Base-by-base conservation (phyloP, 768 basidiomycete species). In the Kwoniella newhampshirensis region DNA sequence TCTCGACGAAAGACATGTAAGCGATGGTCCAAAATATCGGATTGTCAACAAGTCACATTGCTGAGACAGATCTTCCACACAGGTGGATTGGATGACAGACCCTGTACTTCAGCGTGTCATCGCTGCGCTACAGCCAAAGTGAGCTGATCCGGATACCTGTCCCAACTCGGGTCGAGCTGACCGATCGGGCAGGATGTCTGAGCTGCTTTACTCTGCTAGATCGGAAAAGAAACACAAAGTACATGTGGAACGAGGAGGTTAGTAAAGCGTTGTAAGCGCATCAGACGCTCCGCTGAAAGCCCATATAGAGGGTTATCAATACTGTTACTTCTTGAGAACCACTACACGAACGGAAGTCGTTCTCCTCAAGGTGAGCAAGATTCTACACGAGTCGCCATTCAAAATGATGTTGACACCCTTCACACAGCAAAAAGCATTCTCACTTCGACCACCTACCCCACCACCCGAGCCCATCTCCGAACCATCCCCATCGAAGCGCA, bases 321-420 rank as follows among this genome's bases (percentile, higher is more conserved):
- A 90, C 73, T 90, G 87, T 45, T 94, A 90, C 73, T 94, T 92
- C 77, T 80, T 93, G 63, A 83, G 89, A 21, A 86, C 85, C 75
- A 85, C 84, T 2, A 89, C 91, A 49, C 82, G 87, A 9, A 72
- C 71, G 11, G 89, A 93, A 74, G 85, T 88, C 0, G 81, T 92
- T 1, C 79, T 91, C 7, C 78, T 89, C 64, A 94, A 94, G 81
- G 91, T 87, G 47, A n/a, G 77, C 61, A 18, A 6, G 20, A 26
- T 21, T 17, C n/a, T 20, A 40, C 23, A 26, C 15, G 27, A 15
- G 12, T 28, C 44, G 36, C 3, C 27, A 7, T 2, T 30, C 18
- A 20, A 8, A 32, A 42, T 15, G n/a, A 15, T 7, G 43, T 49
- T 58, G 54, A 57, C 21, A 15, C 17, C 15, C 35, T 45, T 18